These are phyloP conservation scores for Lomentospora prolificans DNA, from an alignment of 2,329 filamentous ascomycete genomes.

Conservation along the genomic window DNA sequence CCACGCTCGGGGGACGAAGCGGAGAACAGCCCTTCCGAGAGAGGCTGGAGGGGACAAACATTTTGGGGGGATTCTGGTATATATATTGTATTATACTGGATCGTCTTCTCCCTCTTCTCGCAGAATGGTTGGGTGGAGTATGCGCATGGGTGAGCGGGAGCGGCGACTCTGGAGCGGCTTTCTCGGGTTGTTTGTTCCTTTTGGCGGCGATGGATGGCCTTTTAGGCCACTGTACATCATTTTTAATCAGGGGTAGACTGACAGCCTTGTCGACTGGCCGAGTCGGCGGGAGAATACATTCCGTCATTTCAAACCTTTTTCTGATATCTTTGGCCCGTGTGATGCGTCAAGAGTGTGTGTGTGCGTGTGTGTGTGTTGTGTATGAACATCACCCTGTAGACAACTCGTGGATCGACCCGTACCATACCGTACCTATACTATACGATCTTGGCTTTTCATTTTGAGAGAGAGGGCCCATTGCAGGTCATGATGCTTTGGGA, in stretches of 20 bases:
- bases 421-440: too few species aligned
- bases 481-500: too few species aligned
- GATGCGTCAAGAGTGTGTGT: not conserved
- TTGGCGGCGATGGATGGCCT: not conserved
- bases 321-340: not conserved
- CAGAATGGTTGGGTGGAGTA: too few species aligned
- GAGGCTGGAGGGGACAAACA: not conserved
- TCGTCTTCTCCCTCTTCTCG: not conserved
- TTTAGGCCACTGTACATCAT: constrained; percentile 2
- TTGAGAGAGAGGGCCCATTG: too few species aligned
- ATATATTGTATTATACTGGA: too few species aligned
- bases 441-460: too few species aligned
- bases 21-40: not conserved
- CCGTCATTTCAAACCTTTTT: constrained; percentile 1
- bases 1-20: too few species aligned
- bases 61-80: not conserved
- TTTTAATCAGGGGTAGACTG: constrained; percentile 5
- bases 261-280: not conserved
- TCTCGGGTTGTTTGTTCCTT: not conserved
- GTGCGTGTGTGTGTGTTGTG: not conserved
- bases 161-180: too few species aligned
- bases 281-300: not conserved
- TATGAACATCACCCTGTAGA: too few species aligned
- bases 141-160: not conserved
- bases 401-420: too few species aligned